Percentiles rank a stretch among this genome's conserved stretches.
phyloP scores from a whole-genome alignment of 1,139 yeast species.

The Magnusiomyces magnusii region DNA sequence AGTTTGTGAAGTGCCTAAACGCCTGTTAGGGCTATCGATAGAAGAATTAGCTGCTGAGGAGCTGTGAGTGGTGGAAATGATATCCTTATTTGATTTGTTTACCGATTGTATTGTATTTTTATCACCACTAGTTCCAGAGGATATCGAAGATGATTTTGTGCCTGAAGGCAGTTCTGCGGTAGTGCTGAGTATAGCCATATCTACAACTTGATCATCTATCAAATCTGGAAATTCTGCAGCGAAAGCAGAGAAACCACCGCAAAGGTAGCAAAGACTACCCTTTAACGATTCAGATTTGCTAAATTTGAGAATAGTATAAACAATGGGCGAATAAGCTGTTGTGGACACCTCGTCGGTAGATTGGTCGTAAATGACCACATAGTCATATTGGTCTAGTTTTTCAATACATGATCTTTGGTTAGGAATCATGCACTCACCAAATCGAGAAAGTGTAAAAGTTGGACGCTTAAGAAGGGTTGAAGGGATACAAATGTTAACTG shows the following conservation, averaged over 20 bases:
- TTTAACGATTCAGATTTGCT: conserved; percentile 29
- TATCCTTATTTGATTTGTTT: not conserved
- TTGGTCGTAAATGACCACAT: conserved; percentile 48
- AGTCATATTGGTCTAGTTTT: conserved; percentile 23
- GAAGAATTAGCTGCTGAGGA: not conserved
- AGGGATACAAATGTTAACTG: conserved; percentile 68
- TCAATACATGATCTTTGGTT: conserved; percentile 32
- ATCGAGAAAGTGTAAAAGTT: conserved; percentile 49
- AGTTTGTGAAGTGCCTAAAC: not conserved
- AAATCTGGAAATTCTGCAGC: conserved; percentile 24
- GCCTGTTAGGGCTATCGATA: not conserved
- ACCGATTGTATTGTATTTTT: not conserved
- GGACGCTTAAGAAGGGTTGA: conserved; percentile 67
- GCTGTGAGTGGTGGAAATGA: not conserved
- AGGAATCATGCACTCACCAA: conserved; percentile 48
- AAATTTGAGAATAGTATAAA: conserved; percentile 44
- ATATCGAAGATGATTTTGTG: not conserved
- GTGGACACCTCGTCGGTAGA: conserved; percentile 33
- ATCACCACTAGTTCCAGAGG: not conserved
- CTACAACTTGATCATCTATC: conserved; percentile 18
- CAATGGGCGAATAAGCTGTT: conserved; percentile 27
- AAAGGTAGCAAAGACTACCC: conserved; percentile 25
- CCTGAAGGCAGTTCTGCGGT: not conserved
- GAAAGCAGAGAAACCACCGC: conserved; percentile 35
- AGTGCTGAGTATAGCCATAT: not conserved